Base-by-base conservation (phyloP, 805 yeast species). In the Schwanniomyces sp. region DNA sequence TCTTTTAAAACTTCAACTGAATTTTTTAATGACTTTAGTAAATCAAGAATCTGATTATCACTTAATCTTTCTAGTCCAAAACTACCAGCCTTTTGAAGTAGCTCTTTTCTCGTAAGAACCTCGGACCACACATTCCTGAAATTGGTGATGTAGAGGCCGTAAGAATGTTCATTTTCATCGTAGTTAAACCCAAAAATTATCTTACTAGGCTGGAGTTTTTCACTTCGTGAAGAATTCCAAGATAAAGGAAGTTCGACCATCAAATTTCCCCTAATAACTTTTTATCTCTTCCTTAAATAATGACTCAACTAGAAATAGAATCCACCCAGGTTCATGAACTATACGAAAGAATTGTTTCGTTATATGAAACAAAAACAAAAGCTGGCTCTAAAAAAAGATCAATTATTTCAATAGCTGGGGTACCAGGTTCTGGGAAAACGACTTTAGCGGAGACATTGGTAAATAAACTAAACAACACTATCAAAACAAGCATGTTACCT, bases 391-490 rank as follows among this genome's bases (percentile, higher is more conserved):
- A 28, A n/a, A 44, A 30, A 24, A 67, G 91, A 52, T 61, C 82
- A 2, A 49, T 85, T 14, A 70, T 90, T 8, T 68, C 86, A 0
- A 57, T 90, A 10, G 82, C 84, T 2, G 96, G 96, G 1, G 75
- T 83, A 0, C 96, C 96, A 2, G 96, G 96, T 5, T 81, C 91
- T 0, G 96, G 96, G 0, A 89, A 89, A 62, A 78, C 91, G 3
- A 86, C 95, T 0, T 58, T 84, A 30, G 83, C 91, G 1, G 58
- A 59, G 34, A 46, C 63, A 4, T 66, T 89, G 5, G 76, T 76
- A 2, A 29, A 40, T 16, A 21, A 44, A 9, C 48, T 72, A 29
- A 58, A 51, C 38, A 40, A 47, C 9, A 37, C 40, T 1, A 45
- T 60, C 30, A 44, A 51, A 14, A 46, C 70, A 7, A 52, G 47